Base-by-base conservation (phyloP, 2,329 filamentous ascomycete species). In the Xylaria sp. region DNA sequence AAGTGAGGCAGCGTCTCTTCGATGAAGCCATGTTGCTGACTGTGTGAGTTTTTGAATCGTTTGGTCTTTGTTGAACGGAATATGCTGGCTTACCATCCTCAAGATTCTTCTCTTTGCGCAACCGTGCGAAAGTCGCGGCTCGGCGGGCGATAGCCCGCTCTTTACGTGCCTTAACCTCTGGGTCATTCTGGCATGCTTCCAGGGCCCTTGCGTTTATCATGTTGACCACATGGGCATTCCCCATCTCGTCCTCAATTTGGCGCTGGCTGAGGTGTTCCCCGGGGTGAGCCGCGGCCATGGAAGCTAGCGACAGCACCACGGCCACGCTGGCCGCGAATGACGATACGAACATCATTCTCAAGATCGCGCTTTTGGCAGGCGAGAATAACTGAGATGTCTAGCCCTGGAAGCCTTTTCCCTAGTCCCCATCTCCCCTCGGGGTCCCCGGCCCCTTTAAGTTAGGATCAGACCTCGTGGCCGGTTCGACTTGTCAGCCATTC, bases 131-230 rank as follows among this genome's bases (percentile, higher is more conserved):
- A 9, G 78, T 80, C 14, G 78, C 79, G 3, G 75, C 77, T 42
- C 82, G 79, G 34, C 82, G 78, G 45, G 78, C 77, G 59, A 81
- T 76, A 51, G 81, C 81, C 24, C 77, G 75, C 48, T 78, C 75
- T 66, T 81, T 78, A 11, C 81, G 79, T 59, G 79, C 80, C 60
- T 79, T 79, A 19, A 79, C 78, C 65, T 79, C 78, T 8, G 81
- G 76, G 24, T 76, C 75, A 27, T 79, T 78, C 11, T 79, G 75
- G 54, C 82, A 83, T 61, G 79, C 78, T 42, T 79, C 76, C 14
- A 84, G 75, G 19, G 80, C 79, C 50, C 73, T 72, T 0, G 72
- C 62, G 62, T 78, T 78, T 21, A 78, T 70, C 48, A 69, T 72
- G 17, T 74, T 71, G 55, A 78, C 76, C 24, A 75, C 73, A n/a